Evolutionary conservation across 768 basidiomycete genomes (phyloP).

Genomic region (Termitomyces eurrhizus): DNA sequence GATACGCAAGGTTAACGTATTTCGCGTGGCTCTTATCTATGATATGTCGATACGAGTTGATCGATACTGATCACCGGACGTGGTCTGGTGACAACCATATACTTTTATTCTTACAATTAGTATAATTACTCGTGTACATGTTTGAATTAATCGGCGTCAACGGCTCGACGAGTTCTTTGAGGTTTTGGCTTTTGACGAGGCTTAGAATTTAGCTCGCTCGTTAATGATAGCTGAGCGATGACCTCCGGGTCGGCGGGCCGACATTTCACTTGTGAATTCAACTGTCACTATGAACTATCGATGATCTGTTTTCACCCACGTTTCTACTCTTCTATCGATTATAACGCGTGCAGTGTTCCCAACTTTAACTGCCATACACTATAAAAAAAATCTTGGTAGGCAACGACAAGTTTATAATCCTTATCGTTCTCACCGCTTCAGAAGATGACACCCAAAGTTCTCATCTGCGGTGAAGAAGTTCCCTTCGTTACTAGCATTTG

Average conservation of each 20-base stretch:
- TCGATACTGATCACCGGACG: not conserved
- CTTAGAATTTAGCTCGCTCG: not conserved
- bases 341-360: not conserved
- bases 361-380: not conserved
- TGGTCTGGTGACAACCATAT: not conserved
- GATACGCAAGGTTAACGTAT: not conserved
- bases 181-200: not conserved
- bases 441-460: slow-evolving; percentile 25
- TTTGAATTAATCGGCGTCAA: not conserved
- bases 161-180: not conserved
- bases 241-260: not conserved
- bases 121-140: not conserved
- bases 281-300: not conserved
- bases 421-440: not conserved
- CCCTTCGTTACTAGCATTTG: not conserved
- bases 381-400: not conserved
- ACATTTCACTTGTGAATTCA: not conserved
- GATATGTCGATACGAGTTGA: not conserved
- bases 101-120: too few species aligned
- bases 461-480: slow-evolving; percentile 22
- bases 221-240: not conserved
- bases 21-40: not conserved
- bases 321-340: slow-evolving; percentile 5
- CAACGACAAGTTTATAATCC: not conserved
- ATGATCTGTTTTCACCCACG: not conserved